These are phyloP conservation scores for Trichocladium antarcticum DNA, from an alignment of 495 filamentous ascomycete genomes.

Conservation along the genomic window DNA sequence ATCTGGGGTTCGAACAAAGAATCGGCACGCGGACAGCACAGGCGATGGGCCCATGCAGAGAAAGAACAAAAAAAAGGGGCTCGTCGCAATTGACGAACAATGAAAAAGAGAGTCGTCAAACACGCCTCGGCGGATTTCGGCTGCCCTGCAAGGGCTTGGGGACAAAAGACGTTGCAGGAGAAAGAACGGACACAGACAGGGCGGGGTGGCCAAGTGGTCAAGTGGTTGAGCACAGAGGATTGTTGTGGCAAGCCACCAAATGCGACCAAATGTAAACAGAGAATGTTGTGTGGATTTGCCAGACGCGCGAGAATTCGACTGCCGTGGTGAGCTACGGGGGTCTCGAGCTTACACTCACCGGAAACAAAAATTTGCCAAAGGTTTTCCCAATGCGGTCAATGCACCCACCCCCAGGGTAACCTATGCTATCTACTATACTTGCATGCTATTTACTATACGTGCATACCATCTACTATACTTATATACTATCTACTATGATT, in stretches of 20 bases:
- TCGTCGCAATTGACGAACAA: conserved; percentile 7
- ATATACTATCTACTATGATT: no score
- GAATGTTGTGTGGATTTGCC: conserved; percentile 8
- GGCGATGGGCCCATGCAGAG: conserved; percentile 6
- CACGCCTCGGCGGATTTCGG: neutral
- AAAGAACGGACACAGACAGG: conserved; percentile 4
- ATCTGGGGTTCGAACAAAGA: neutral
- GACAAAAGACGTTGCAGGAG: neutral
- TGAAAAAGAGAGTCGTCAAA: neutral
- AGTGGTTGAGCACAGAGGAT: neutral
- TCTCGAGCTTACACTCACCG: no score
- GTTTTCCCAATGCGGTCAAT: no score
- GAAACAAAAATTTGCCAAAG: no score
- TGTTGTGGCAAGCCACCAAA: conserved; percentile 4
- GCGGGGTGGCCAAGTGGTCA: neutral
- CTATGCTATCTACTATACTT: no score
- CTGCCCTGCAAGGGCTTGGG: neutral
- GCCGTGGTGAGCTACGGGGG: no score
- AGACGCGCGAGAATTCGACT: neutral
- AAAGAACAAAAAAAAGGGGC: neutral
- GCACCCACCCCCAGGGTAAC: no score
- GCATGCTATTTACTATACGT: no score
- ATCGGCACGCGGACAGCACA: conserved; percentile 5
- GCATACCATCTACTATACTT: no score
- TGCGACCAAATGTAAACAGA: conserved; percentile 9